Conservation (phyloP, 106 monocot genomes). For the Dendrobium chrysotoxum region DNA sequence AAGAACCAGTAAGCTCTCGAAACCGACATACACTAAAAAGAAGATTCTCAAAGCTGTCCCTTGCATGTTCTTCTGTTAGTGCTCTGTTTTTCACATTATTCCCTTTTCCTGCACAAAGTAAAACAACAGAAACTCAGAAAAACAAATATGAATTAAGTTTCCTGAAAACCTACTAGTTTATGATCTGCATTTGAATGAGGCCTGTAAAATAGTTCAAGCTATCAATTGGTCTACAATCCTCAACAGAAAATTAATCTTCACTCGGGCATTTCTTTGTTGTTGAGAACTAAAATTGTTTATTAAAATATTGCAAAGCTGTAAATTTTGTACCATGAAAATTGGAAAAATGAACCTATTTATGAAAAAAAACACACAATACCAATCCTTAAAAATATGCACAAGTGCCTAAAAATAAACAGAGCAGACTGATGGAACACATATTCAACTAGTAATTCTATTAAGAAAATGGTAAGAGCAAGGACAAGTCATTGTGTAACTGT, state of each 20-base stretch:
- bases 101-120: conserved; percentile 39
- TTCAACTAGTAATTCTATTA: background rate
- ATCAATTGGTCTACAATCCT: background rate
- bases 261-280: background rate
- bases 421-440: background rate
- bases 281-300: background rate
- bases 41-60: conserved; percentile 99
- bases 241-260: background rate
- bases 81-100: conserved; percentile 62
- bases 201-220: background rate
- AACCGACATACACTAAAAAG: conserved; percentile 95
- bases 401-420: background rate
- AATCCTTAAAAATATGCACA: background rate
- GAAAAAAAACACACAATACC: background rate
- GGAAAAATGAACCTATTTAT: background rate
- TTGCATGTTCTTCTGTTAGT: conserved; percentile 95
- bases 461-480: background rate
- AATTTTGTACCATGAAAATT: background rate
- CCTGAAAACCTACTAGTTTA: background rate
- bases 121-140: background rate
- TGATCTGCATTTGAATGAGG: background rate
- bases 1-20: conserved; percentile 87
- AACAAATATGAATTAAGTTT: background rate
- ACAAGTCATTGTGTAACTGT: background rate
- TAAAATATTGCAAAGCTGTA: background rate